Conservation (phyloP, 805 yeast genomes). For the Yarrowia sp. region DNA sequence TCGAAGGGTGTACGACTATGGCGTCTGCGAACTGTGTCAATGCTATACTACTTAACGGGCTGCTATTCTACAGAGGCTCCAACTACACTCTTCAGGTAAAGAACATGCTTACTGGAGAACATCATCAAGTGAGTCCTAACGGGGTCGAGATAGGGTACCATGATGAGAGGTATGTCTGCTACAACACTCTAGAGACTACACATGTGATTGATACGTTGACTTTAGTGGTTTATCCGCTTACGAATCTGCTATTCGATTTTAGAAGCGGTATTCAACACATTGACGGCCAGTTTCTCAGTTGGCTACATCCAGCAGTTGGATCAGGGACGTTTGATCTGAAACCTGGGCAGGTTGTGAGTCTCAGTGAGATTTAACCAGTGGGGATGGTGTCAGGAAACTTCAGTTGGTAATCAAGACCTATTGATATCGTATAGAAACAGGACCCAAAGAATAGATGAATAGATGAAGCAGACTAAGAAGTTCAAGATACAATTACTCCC, state of each 20-base stretch:
- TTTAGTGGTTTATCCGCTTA: not conserved
- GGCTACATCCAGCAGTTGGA: constrained; percentile 11
- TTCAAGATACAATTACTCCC: too few relatives aligned
- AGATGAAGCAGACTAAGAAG: too few relatives aligned
- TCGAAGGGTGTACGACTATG: constrained; percentile 9
- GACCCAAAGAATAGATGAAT: too few relatives aligned
- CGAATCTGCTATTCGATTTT: not conserved
- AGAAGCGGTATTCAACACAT: constrained; percentile 3
- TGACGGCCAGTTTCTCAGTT: constrained; percentile 7
- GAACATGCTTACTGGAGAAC: constrained; percentile 22
- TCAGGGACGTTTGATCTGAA: not conserved
- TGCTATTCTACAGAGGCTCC: not conserved
- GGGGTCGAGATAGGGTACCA: constrained; percentile 25
- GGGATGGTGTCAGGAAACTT: not conserved
- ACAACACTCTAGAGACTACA: constrained; percentile 12
- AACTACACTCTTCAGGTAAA: constrained; percentile 10
- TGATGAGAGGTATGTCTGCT: constrained; percentile 4
- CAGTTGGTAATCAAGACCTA: too few relatives aligned
- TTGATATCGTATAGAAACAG: too few relatives aligned
- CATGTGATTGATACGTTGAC: constrained; percentile 20
- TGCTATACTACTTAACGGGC: not conserved
- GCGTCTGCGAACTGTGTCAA: constrained; percentile 11
- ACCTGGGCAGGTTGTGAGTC: not conserved
- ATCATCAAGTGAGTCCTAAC: not conserved
- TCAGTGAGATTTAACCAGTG: not conserved